Evolutionary conservation across 148 eudicot species (phyloP), one percentile per base, ranked within the genome.

Genomic region (Rhododendron molle): DNA sequence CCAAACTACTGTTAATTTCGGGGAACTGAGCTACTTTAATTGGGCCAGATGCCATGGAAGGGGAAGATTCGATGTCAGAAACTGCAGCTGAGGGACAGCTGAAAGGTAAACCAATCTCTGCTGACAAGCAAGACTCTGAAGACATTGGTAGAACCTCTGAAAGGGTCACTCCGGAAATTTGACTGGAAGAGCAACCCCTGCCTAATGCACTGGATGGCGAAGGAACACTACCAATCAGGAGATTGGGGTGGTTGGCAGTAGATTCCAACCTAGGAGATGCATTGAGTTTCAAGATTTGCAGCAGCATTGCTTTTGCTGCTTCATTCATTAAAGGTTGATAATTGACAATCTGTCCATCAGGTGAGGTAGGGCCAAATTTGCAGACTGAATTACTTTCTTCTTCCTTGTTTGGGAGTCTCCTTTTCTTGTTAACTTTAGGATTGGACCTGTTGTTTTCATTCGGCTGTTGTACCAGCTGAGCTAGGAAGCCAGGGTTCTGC

Each of bases 301-400:
- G 85, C 74, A 94, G 89, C 95, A 94, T 92, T 81, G 95, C 87
- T 85, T 91, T 93, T 21, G 94, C 98, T 79, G 98, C 96, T 87
- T 95, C 94, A 85, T 95, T 93, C 89, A 95, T 93, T 83, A 93
- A 80, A 26, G 97, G 97, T 89, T 94, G 98, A 88, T 91, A 92
- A 84, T 92, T 93, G 38, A 95, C 87, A 73, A 93, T 81, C 89
- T 90, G 94, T 43, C 95, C 93, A 90, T 92, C 92, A 8, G 86
- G 87, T 23, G 90, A 86, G 28, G 81, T 50, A 85, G 84, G 52
- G 50, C 86, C 88, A 73, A 81, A 86, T 47, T 89, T 84, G 85
- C 74, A 84, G 28, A 89, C 87, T 54, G 87, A 84, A 84, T 43
- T 73, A 86, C 44, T 89, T 73, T 92, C 97, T 85, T 90, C 95